Conservation (phyloP, 169 alveolate genomes). For the Plasmodium vivax region DNA sequence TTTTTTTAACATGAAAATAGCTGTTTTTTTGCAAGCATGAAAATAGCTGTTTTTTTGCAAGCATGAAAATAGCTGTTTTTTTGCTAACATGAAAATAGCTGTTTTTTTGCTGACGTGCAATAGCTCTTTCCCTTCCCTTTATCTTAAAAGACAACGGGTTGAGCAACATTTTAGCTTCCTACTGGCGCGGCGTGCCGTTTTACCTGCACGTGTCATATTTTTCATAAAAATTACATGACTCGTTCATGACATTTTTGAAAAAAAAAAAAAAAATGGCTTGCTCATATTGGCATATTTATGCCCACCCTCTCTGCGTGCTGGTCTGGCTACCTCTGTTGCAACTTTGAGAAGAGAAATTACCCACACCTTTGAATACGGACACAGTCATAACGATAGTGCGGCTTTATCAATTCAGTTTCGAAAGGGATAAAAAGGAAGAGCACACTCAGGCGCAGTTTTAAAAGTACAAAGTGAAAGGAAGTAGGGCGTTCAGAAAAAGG, state of each 20-base stretch:
- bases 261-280: neutral
- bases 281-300: neutral
- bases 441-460: neutral
- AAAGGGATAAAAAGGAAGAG: neutral
- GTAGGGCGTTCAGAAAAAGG: neutral
- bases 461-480: neutral
- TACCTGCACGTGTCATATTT: neutral
- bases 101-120: neutral
- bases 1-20: constrained; percentile 1
- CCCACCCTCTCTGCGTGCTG: neutral
- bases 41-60: neutral
- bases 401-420: neutral
- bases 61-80: neutral
- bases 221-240: neutral
- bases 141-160: neutral
- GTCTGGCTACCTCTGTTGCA: neutral
- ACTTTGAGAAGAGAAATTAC: neutral
- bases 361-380: neutral
- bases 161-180: neutral
- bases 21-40: neutral
- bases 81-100: neutral
- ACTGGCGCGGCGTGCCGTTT: neutral
- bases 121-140: neutral
- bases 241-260: neutral
- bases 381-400: neutral